Conservation (phyloP, 2,329 filamentous ascomycete species). For the Sporothrix globosa region DNA sequence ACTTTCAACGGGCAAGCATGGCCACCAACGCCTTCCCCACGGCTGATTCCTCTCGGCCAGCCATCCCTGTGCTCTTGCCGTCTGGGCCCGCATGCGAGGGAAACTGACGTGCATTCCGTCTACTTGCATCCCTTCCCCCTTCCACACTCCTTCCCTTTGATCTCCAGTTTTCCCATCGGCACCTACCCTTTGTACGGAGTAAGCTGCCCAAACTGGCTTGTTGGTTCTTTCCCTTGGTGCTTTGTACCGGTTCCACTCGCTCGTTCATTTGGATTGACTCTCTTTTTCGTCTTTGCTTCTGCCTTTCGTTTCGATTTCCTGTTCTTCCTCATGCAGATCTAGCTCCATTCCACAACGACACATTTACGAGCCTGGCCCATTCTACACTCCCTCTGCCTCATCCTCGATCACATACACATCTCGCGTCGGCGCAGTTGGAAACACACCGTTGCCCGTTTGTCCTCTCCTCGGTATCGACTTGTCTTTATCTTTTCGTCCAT, state of each 20-base stretch:
- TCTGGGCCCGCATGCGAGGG: neutral
- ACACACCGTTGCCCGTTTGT: neutral
- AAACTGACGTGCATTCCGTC: neutral
- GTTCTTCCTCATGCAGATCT: constrained; percentile 27
- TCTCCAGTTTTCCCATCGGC: constrained; percentile 16
- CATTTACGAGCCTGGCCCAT: constrained; percentile 27
- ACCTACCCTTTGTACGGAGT: neutral
- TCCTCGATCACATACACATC: constrained; percentile 24
- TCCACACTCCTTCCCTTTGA: neutral
- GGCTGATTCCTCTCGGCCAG: neutral
- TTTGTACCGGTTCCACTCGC: constrained; percentile 60
- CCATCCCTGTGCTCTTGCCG: constrained; percentile 3
- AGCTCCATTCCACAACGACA: constrained; percentile 25
- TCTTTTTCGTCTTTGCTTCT: constrained; percentile 4
- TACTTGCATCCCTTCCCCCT: neutral
- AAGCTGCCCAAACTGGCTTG: neutral
- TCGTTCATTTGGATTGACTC: constrained; percentile 36
- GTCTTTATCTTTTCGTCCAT: neutral
- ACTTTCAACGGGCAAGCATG: neutral
- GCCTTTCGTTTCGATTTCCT: neutral
- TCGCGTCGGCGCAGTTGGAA: constrained; percentile 11
- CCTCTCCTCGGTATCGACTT: too few relatives aligned
- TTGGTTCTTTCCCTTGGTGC: constrained; percentile 44
- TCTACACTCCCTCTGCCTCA: neutral
- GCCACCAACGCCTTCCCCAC: constrained; percentile 12